A percentile compares a stretch with the other conserved stretches of the same genome.
Conservation (phyloP, 257 asterid species). For the Solanum bulbocastanum region DNA sequence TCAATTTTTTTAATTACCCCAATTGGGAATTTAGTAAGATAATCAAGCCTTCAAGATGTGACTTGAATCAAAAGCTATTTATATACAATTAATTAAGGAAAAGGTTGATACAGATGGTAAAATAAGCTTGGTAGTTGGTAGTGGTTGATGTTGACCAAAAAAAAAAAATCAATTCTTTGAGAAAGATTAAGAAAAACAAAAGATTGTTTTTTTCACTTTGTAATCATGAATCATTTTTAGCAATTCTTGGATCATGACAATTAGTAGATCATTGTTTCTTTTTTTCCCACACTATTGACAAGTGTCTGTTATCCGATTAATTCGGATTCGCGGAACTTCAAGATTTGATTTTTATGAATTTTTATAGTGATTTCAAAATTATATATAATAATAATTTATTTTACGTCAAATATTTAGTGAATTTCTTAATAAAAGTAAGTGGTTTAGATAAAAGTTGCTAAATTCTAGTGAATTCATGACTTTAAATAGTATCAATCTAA, state of each 20-base stretch:
- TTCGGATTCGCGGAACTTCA: rapidly evolving
- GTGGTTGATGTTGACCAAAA: neutral
- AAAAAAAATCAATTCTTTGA: neutral
- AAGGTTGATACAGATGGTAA: neutral
- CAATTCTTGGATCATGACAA: neutral
- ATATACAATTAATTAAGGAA: neutral
- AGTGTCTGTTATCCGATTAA: neutral
- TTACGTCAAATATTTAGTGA: neutral
- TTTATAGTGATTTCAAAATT: neutral
- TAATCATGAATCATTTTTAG: neutral
- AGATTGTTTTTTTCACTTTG: neutral
- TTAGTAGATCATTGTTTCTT: neutral
- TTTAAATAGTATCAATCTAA: neutral
- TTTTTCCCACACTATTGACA: neutral
- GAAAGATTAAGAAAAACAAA: neutral
- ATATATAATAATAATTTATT: neutral
- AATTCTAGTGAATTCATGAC: neutral
- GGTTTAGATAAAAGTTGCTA: neutral
- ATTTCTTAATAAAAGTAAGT: neutral
- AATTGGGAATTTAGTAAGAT: neutral
- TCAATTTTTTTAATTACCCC: neutral
- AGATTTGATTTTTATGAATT: neutral
- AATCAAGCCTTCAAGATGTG: neutral
- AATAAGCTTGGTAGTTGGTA: neutral
- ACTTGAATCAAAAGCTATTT: neutral